phyloP scores from a whole-genome alignment of 192 early-diverging fungal species.

The Phycomyces blakesleeanus region DNA sequence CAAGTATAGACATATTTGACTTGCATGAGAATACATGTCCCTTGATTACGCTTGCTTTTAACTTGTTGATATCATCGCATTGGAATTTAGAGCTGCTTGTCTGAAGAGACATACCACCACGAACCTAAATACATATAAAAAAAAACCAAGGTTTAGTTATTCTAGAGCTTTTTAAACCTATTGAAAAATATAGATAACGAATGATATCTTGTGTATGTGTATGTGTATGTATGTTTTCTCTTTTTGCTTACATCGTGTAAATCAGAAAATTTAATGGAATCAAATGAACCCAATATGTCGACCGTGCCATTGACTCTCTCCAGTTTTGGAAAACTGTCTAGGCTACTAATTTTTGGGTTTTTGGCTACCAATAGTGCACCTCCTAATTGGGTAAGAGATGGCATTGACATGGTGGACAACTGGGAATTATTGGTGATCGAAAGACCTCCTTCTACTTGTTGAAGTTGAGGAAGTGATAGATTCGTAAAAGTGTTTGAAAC shows the following conservation, averaged over 20 bases:
- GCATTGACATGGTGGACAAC: conserved; percentile 54
- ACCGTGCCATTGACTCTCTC: conserved; percentile 55
- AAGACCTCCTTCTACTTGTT: conserved; percentile 49
- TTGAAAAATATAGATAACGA: too few species aligned
- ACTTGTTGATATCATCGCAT: conserved; percentile 25
- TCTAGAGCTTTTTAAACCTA: too few species aligned
- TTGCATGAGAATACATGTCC: conserved; percentile 25
- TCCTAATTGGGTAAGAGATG: conserved; percentile 50
- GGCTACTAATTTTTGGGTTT: conserved; percentile 54
- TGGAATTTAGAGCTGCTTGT: conserved; percentile 15
- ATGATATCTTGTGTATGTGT: too few species aligned
- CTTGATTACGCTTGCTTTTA: conserved; percentile 15
- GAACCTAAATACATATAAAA: too few species aligned
- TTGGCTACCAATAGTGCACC: conserved; percentile 61
- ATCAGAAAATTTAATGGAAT: conserved; percentile 48
- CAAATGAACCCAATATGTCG: conserved; percentile 56
- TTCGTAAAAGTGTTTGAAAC: conserved; percentile 53
- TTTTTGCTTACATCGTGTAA: conserved; percentile 21
- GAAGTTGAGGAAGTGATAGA: conserved; percentile 44
- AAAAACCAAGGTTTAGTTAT: too few species aligned
- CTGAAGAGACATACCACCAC: conserved; percentile 19
- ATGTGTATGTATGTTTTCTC: too few species aligned
- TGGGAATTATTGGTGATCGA: conserved; percentile 54
- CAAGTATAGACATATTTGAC: conserved; percentile 3
- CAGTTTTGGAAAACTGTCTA: conserved; percentile 54